Evolutionary conservation across 768 basidiomycete genomes (phyloP).

Genomic region (Pulveroboletus frians): DNA sequence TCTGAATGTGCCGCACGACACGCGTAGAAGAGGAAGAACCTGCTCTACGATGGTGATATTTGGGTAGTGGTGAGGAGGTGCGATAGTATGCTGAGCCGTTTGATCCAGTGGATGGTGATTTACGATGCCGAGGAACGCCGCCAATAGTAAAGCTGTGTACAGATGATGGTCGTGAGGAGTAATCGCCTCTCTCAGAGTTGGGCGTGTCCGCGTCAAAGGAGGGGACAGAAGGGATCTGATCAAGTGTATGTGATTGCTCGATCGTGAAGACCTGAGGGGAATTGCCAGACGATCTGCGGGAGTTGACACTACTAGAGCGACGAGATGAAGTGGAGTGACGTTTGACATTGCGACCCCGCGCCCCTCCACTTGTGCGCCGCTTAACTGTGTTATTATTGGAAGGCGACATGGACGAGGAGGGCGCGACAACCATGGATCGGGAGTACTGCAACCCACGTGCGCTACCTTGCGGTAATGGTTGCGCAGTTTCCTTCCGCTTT

Average conservation of each 20-base stretch:
- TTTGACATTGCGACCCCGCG: conserved; percentile 50
- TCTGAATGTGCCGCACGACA: conserved; percentile 63
- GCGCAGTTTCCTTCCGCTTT: conserved; percentile 59
- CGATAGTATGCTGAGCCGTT: conserved; percentile 58
- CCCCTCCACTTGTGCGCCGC: conserved; percentile 44
- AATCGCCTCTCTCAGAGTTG: conserved; percentile 78
- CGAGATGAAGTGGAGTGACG: conserved; percentile 75
- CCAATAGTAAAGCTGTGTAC: conserved; percentile 72
- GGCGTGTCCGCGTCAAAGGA: conserved; percentile 82
- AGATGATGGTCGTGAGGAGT: conserved; percentile 77
- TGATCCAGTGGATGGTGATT: conserved; percentile 76
- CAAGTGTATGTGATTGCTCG: conserved; percentile 48
- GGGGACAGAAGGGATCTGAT: conserved; percentile 54
- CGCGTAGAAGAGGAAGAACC: conserved; percentile 82
- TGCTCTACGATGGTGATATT: conserved; percentile 67
- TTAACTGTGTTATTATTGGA: conserved; percentile 39
- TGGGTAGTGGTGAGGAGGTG: conserved; percentile 73
- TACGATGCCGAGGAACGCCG: conserved; percentile 49
- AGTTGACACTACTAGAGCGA: conserved; percentile 89
- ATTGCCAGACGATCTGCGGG: conserved; percentile 60
- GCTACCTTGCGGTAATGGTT: conserved; percentile 18
- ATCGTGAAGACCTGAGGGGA: conserved; percentile 45
- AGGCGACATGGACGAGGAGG: conserved; percentile 27
- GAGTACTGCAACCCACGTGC: conserved; percentile 21
- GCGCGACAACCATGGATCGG: conserved; percentile 22